These are phyloP conservation scores for Zea luxurians DNA, from an alignment of 176 grass and related monocot genomes.

Conservation along the genomic window DNA sequence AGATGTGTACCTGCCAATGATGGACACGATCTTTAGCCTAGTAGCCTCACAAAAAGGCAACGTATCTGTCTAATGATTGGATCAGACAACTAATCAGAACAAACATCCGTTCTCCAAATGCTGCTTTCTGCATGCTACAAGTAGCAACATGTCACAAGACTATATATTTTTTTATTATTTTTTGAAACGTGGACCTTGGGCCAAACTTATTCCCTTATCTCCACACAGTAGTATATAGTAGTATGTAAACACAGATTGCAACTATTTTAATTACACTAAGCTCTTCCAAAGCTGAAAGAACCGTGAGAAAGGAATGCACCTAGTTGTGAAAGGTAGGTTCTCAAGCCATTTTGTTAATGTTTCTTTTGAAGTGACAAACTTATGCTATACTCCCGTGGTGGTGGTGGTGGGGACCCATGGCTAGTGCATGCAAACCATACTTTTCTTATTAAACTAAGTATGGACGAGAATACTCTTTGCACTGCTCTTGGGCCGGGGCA, in stretches of 20 bases:
- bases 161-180: not conserved
- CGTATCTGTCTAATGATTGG: constrained; percentile 73
- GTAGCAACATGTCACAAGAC: constrained; percentile 50
- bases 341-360: constrained; percentile 62
- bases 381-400: constrained; percentile 77
- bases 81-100: constrained; percentile 52
- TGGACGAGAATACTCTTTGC: constrained; percentile 52
- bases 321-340: constrained; percentile 63
- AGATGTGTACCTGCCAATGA: constrained; percentile 85
- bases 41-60: constrained; percentile 43
- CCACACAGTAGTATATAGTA: constrained; percentile 44
- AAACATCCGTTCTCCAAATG: constrained; percentile 12
- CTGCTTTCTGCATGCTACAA: constrained; percentile 70
- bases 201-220: constrained; percentile 81
- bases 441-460: constrained; percentile 52
- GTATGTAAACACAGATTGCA: constrained; percentile 32
- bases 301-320: constrained; percentile 63
- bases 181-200: constrained; percentile 31
- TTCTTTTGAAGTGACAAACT: constrained; percentile 73
- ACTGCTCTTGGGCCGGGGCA: constrained; percentile 36
- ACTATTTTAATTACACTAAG: constrained; percentile 55
- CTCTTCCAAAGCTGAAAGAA: constrained; percentile 72
- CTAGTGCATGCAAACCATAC: constrained; percentile 54
- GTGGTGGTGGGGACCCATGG: constrained; percentile 52
- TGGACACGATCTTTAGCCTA: constrained; percentile 50